Base-by-base conservation (phyloP, 2,329 filamentous ascomycete genomes). In the Botryosphaeria dothidea region DNA sequence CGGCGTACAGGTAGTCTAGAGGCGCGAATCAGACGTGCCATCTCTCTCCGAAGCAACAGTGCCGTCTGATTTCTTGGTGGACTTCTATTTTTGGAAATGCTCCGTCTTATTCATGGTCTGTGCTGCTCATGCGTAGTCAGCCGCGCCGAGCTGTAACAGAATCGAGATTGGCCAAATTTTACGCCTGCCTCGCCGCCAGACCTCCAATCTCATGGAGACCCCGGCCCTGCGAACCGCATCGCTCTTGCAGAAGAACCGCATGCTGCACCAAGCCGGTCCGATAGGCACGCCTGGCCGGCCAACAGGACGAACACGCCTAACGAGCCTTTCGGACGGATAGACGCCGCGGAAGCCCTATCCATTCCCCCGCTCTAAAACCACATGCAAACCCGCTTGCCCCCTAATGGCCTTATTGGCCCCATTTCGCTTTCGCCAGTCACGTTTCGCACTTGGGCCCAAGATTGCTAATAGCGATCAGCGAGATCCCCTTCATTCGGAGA, bases 41-140 rank as follows among this genome's bases (percentile, higher is more conserved):
- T 61, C 36, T 36, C 61, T 43, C 61, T 51, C 61, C 34, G 48
- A 54, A 63, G 61, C 61, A 54, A 36, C 36, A 43, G 36, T 52
- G 38, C 61, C 46, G 61, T 63, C 61, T 63, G 61, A 63, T 63
- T 63, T 63, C 61, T 60, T 60, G 56, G 56, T 60, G 56, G 56
- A 60, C 41, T 60, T 60, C 56, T 60, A 60, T 60, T 60, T 60
- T 60, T 60, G 56, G 56, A 45, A 43, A 54, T 54, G 34, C 61
- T 63, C 63, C 54, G 63, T 65, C 63, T 65, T 58, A 65, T 60
- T 34, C 54, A 23, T 61, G 63, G 56, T 54, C 36, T 54, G 63
- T 52, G 61, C 46, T 21, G 48, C 61, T 51, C 46, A 52, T 52
- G 46, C 43, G 46, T 49, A 49, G 58, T 62, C 63, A 52, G 46